Evolutionary conservation across 139 green algal genomes (phyloP).

Genomic region (Tetradesmus lagerheimii): DNA sequence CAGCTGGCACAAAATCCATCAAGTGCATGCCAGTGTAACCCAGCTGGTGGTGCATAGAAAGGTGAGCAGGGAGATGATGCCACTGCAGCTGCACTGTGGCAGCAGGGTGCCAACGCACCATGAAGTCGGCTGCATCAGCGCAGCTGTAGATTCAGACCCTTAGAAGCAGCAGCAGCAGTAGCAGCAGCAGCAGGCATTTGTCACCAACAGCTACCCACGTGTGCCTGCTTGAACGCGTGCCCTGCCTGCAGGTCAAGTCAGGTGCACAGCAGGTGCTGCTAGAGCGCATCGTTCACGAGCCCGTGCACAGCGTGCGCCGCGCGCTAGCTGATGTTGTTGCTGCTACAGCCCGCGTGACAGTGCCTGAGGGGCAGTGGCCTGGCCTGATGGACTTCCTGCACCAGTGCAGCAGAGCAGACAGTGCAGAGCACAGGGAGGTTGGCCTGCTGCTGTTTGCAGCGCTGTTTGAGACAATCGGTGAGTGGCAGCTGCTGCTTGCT

Average conservation of each 20-base stretch:
- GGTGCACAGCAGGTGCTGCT: conserved; percentile 61
- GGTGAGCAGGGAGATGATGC: too few relatives aligned
- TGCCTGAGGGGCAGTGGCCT: conserved; percentile 70
- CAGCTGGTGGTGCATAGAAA: too few relatives aligned
- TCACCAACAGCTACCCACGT: not conserved
- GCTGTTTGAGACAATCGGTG: conserved; percentile 63
- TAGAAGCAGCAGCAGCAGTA: not conserved
- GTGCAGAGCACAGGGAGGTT: conserved; percentile 69
- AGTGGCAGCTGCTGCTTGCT: not conserved
- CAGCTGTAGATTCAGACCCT: not conserved
- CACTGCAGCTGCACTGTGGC: too few relatives aligned
- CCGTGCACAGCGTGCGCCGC: conserved; percentile 62
- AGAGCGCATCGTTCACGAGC: conserved; percentile 66
- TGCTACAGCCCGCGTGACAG: conserved; percentile 63
- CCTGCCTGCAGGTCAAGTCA: conserved; percentile 21
- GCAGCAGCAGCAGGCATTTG: not conserved
- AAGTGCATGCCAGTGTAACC: not conserved
- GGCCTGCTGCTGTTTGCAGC: conserved; percentile 74
- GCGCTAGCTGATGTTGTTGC: conserved; percentile 66
- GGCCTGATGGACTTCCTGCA: conserved; percentile 71
- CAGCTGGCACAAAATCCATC: too few relatives aligned
- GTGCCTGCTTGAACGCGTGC: not conserved
- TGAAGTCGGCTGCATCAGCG: too few relatives aligned
- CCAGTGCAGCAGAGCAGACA: conserved; percentile 54
- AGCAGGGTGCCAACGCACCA: too few relatives aligned